Evolutionary conservation across 768 basidiomycete species (phyloP).

Genomic region (Leucosporidium yakuticum): DNA sequence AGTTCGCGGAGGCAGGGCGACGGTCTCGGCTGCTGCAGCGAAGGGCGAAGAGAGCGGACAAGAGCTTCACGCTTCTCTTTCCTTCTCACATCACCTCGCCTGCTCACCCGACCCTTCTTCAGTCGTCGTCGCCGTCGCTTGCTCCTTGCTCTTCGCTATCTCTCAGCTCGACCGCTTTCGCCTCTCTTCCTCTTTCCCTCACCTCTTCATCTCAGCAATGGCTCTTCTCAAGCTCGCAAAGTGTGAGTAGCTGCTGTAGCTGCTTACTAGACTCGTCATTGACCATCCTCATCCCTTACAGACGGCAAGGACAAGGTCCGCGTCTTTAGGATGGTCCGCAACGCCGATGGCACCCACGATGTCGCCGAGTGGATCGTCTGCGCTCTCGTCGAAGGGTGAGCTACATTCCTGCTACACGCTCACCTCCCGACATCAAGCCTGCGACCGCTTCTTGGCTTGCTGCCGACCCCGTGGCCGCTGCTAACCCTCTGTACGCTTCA

Average conservation of each 20-base stretch:
- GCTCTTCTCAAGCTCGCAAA: constrained; percentile 23
- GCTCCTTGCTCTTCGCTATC: too few species aligned
- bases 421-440: not conserved
- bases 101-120: too few species aligned
- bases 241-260: constrained; percentile 7
- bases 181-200: not conserved
- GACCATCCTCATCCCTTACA: not conserved
- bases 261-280: not conserved
- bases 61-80: too few species aligned
- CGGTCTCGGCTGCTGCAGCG: too few species aligned
- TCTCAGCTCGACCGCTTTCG: not conserved
- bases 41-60: too few species aligned
- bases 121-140: too few species aligned
- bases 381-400: constrained; percentile 73
- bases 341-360: constrained; percentile 49
- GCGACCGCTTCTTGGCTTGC: not conserved
- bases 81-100: too few species aligned
- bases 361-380: constrained; percentile 80
- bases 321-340: constrained; percentile 73
- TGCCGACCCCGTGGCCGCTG: not conserved
- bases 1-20: too few species aligned
- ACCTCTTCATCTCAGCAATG: constrained; percentile 7
- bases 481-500: not conserved
- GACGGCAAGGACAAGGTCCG: constrained; percentile 84
- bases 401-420: not conserved